A percentile compares a stretch with the other conserved stretches of the same genome.
Evolutionary conservation across 1,139 yeast genomes (phyloP).

Genomic region (Debaryomyces robertsiae): DNA sequence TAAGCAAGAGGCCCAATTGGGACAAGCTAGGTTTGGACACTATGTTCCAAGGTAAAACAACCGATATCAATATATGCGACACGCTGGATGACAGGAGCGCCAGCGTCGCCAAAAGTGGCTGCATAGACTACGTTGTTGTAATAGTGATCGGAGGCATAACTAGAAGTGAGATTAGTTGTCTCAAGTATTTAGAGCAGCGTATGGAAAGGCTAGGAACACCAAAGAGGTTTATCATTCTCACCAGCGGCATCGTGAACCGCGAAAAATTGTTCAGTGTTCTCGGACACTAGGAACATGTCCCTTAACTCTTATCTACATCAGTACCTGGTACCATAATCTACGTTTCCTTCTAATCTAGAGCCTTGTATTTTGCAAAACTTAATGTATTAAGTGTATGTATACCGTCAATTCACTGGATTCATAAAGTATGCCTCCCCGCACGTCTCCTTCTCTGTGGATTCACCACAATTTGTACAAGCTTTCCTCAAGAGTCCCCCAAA

Average conservation of each 20-base stretch:
- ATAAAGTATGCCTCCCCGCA: no score
- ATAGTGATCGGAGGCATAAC: slow-evolving; percentile 77
- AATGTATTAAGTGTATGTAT: slow-evolving; percentile 2
- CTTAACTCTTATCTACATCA: neutral
- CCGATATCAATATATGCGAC: slow-evolving; percentile 39
- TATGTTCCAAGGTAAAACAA: slow-evolving; percentile 41
- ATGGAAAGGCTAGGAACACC: slow-evolving; percentile 31
- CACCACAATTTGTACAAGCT: neutral
- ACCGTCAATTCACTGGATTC: neutral
- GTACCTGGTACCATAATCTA: neutral
- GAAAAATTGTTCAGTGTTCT: slow-evolving; percentile 31
- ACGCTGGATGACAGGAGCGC: slow-evolving; percentile 25
- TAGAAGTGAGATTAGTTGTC: slow-evolving; percentile 70
- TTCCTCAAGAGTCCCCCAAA: no score
- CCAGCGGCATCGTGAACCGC: slow-evolving; percentile 60
- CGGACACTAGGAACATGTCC: no score
- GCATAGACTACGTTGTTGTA: slow-evolving; percentile 49
- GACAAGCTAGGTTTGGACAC: slow-evolving; percentile 39
- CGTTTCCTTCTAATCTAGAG: no score
- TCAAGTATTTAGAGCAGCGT: slow-evolving; percentile 54
- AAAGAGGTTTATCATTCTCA: slow-evolving; percentile 52
- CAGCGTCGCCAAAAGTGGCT: slow-evolving; percentile 7
- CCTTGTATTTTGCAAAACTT: neutral
- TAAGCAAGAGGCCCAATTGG: slow-evolving; percentile 48
- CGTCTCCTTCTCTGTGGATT: neutral